These are phyloP conservation scores for Solanum verrucosum DNA, from an alignment of 257 asterid species.

Conservation along the genomic window DNA sequence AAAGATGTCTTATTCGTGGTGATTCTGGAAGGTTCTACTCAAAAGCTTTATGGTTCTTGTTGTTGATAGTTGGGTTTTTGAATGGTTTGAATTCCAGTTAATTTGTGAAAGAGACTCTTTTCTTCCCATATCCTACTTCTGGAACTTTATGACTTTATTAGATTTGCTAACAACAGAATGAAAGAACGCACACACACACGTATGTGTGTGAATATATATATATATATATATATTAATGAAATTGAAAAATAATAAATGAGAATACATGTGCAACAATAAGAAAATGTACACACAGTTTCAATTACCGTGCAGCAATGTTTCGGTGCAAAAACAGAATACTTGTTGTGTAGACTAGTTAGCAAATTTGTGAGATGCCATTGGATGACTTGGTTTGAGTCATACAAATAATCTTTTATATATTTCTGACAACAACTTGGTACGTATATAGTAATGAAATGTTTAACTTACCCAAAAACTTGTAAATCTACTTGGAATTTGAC, in stretches of 20 bases:
- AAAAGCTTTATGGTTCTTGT: neutral
- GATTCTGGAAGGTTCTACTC: neutral
- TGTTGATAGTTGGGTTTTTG: neutral
- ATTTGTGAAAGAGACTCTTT: neutral
- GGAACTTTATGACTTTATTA: neutral
- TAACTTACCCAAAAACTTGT: neutral
- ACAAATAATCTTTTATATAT: neutral
- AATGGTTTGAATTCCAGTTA: neutral
- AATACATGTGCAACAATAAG: neutral
- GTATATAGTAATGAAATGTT: neutral
- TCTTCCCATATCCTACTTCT: neutral
- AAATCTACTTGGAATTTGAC: neutral
- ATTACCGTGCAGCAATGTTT: neutral
- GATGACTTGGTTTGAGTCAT: neutral
- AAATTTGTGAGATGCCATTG: neutral
- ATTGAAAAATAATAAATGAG: neutral
- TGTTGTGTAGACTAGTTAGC: neutral
- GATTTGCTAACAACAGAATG: neutral
- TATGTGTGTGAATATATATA: too few relatives aligned
- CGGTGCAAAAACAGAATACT: neutral
- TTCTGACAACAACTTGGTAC: neutral
- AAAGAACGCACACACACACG: neutral
- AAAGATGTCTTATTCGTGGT: neutral
- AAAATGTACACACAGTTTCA: neutral
- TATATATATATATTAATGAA: neutral